Percentiles rank a stretch among this genome's conserved stretches.
Conservation (phyloP, 352 stramenopile genomes). For the Phytophthora idaei region DNA sequence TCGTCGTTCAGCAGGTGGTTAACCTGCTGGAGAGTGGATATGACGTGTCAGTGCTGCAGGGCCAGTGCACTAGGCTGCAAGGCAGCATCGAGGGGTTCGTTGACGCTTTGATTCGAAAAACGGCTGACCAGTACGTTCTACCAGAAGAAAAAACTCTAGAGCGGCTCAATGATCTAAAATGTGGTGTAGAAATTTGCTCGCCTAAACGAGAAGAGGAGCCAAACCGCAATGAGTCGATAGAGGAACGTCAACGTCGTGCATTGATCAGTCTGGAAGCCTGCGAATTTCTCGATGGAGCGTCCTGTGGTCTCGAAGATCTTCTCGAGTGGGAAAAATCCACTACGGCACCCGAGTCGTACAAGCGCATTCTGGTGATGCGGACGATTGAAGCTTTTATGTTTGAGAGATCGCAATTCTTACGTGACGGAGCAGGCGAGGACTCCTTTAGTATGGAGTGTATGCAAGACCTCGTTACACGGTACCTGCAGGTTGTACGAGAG, state of each 20-base stretch:
- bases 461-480: conserved; percentile 20
- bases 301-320: conserved; percentile 4
- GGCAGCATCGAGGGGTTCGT: conserved; percentile 20
- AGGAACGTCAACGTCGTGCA: conserved; percentile 8
- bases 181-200: conserved; percentile 11
- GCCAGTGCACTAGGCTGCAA: conserved; percentile 6
- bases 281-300: conserved; percentile 5
- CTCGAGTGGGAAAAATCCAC: conserved; percentile 5
- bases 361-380: conserved; percentile 23
- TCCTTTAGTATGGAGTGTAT: conserved; percentile 10
- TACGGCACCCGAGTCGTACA: conserved; percentile 1
- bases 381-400: conserved; percentile 38
- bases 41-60: conserved; percentile 10
- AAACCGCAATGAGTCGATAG: not conserved
- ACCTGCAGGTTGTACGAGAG: conserved; percentile 11
- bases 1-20: conserved; percentile 6
- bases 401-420: not conserved
- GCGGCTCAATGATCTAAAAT: conserved; percentile 3
- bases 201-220: not conserved
- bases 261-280: conserved; percentile 8
- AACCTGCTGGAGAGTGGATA: conserved; percentile 22
- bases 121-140: conserved; percentile 1
- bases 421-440: not conserved
- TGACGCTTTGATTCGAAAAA: conserved; percentile 15
- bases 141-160: conserved; percentile 2